Conservation (phyloP, 1,284 basidiomycete genomes). For the Leccinum pachyderme region DNA sequence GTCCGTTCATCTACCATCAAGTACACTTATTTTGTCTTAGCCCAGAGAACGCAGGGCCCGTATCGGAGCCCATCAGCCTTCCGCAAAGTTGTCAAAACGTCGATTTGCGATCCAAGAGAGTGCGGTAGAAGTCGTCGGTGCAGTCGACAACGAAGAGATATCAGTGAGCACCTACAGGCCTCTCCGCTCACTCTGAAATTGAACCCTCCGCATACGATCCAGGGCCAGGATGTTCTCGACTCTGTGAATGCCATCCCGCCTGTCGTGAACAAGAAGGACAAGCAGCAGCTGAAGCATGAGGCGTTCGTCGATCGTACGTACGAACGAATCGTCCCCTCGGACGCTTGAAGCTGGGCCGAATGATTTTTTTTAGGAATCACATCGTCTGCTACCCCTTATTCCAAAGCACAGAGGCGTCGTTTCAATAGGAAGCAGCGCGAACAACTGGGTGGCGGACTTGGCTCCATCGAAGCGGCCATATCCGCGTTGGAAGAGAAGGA, state of each 20-base stretch:
- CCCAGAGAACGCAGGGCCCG: conserved; percentile 57
- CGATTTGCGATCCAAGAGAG: conserved; percentile 49
- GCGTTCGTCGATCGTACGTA: conserved; percentile 62
- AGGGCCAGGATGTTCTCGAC: conserved; percentile 49
- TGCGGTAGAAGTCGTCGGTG: conserved; percentile 46
- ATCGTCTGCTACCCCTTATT: conserved; percentile 56
- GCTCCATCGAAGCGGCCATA: conserved; percentile 58
- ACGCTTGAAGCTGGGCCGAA: neutral
- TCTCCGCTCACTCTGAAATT: neutral
- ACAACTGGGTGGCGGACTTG: conserved; percentile 61
- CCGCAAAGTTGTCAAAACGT: conserved; percentile 49
- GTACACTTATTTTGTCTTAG: conserved; percentile 35
- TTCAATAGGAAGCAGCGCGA: conserved; percentile 71
- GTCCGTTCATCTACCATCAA: neutral
- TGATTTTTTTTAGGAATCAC: conserved; percentile 48
- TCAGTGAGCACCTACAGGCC: conserved; percentile 35
- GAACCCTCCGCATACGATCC: neutral
- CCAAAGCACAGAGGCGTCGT: conserved; percentile 71
- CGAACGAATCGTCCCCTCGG: neutral
- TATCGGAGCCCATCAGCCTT: conserved; percentile 46
- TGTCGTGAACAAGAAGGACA: conserved; percentile 60
- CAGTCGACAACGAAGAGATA: conserved; percentile 26
- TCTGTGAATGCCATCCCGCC: conserved; percentile 13
- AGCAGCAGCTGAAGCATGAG: conserved; percentile 63
- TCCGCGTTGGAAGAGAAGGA: conserved; percentile 45